Evolutionary conservation across 306 rosid species (phyloP), one percentile per base, ranked within the genome.

Genomic region (Parietaria judaica): DNA sequence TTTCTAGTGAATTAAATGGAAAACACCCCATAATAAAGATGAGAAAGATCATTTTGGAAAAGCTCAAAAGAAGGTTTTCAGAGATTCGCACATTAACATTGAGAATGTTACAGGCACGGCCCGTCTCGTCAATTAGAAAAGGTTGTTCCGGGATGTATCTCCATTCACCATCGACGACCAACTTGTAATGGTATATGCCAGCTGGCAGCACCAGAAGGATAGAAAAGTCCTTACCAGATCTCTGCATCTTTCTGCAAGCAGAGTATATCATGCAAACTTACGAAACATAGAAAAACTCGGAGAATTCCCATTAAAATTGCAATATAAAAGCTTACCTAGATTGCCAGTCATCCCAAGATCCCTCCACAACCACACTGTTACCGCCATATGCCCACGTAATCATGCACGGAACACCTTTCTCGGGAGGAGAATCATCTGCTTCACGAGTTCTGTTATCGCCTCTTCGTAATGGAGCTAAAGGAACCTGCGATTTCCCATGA

Each of bases 321-420:
- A 2, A 36, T 59, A 55, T 50, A 34, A 55, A 49, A 54, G 54
- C 67, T 74, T 63, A 84, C 97, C 94, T 90, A 50, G 95, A 77
- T 56, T 72, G 58, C 97, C 97, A 90, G 74, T 83, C 78, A 79
- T 90, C 94, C 97, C 97, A 90, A 58, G 97, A 87, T 67, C 97
- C 97, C 85, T 90, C 89, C 53, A 87, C 85, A 52, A 73, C 84
- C 50, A 90, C 94, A 64, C 54, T 83, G 68, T 63, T 79, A 62
- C 97, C 96, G 61, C 90, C 97, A 50, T 64, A 80, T 47, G 12
- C 78, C 97, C 97, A 90, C 4, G 90, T 81, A 72, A 90, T 81
- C 85, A 90, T 72, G 36, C 85, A 83, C 8, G 97, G 91, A 59
- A 83, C 69, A 67, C 85, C 97, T 66, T 66, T 87, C 63, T 84